Evolutionary conservation across 2,329 filamentous ascomycete species (phyloP).

Genomic region (Colletotrichum abscissum): DNA sequence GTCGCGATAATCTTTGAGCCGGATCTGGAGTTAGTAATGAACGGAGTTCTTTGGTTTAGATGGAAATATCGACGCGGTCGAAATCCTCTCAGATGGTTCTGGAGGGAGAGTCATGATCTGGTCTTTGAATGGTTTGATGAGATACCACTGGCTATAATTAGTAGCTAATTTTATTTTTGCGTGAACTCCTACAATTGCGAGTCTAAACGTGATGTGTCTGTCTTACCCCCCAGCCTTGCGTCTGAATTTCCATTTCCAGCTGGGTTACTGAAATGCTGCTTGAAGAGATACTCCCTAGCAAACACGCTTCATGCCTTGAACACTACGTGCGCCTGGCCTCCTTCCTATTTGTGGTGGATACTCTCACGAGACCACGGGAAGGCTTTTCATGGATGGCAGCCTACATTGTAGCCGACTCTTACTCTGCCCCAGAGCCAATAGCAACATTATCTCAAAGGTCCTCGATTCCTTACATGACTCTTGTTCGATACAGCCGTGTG

Average conservation of each 20-base stretch:
- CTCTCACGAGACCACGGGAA: background rate
- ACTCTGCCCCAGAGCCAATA: background rate
- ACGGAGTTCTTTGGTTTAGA: slow-evolving; percentile 15
- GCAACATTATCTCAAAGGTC: accelerated
- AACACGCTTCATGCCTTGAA: too few species aligned
- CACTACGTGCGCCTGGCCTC: background rate
- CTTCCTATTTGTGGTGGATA: background rate
- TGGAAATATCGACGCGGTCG: background rate
- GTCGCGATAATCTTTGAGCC: background rate
- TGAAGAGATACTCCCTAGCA: background rate
- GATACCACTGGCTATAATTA: slow-evolving; percentile 26
- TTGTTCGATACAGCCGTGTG: background rate
- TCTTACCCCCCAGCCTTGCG: background rate
- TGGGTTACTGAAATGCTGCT: too few species aligned
- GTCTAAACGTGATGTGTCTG: background rate
- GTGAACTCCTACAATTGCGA: background rate
- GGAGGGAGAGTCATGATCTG: background rate
- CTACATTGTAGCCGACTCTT: background rate
- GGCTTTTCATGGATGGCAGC: background rate
- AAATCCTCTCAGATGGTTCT: background rate
- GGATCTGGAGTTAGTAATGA: slow-evolving; percentile 3
- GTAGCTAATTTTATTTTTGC: slow-evolving; percentile 6
- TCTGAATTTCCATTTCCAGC: accelerated
- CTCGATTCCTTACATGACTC: background rate
- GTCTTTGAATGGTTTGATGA: background rate